These are phyloP conservation scores for Phytopythium oedochilum DNA, from an alignment of 352 stramenopile genomes.

Conservation along the genomic window DNA sequence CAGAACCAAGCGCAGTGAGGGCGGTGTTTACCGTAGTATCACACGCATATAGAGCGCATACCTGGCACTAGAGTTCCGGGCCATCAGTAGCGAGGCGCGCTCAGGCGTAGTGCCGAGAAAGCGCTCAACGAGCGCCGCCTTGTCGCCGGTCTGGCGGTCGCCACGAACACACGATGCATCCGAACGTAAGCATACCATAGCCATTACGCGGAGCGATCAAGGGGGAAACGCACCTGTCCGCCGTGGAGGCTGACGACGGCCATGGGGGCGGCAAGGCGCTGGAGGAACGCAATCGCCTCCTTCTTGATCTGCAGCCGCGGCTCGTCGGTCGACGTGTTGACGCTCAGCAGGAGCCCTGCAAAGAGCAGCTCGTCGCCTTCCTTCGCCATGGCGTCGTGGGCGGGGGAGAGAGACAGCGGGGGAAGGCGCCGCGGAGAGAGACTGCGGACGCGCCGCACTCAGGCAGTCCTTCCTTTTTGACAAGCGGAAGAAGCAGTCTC, in stretches of 20 bases:
- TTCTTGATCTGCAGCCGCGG: slow-evolving; percentile 62
- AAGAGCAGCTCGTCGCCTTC: slow-evolving; percentile 46
- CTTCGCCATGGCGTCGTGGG: not conserved
- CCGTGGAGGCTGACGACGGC: slow-evolving; percentile 70
- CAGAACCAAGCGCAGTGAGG: no score
- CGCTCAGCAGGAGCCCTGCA: slow-evolving; percentile 51
- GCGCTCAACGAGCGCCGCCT: slow-evolving; percentile 1
- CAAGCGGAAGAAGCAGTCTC: not conserved
- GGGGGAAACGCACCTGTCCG: slow-evolving; percentile 18
- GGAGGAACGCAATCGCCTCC: slow-evolving; percentile 66
- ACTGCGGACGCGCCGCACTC: not conserved
- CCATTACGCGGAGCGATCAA: no score
- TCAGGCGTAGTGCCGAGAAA: not conserved
- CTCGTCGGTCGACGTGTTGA: slow-evolving; percentile 27
- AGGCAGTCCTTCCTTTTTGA: not conserved
- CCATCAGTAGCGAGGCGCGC: not conserved
- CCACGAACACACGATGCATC: no score
- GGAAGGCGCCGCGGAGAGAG: not conserved
- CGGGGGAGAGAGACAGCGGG: not conserved
- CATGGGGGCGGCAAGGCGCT: slow-evolving; percentile 60
- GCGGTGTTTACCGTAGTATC: no score
- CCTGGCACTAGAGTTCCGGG: not conserved
- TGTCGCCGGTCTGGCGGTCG: not conserved
- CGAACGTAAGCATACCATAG: no score
- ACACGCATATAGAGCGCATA: not conserved